Conservation (phyloP, 2,329 filamentous ascomycete species). For the Verticillium nonalfalfae region DNA sequence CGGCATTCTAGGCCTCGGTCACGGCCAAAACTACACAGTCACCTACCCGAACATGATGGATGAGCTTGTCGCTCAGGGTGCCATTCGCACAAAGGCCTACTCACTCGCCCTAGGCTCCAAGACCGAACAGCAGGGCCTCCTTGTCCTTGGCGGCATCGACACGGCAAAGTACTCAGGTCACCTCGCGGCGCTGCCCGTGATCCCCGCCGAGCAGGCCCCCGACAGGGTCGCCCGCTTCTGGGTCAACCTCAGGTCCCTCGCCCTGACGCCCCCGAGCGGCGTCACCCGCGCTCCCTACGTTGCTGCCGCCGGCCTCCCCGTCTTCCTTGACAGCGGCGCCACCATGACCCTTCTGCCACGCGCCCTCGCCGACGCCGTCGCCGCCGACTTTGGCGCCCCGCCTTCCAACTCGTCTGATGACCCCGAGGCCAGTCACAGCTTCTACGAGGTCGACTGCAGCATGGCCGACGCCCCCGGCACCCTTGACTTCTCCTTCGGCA, state of each 20-base stretch:
- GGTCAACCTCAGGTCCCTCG: slow-evolving; percentile 39
- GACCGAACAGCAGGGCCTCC: slow-evolving; percentile 51
- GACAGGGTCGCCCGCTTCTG: slow-evolving; percentile 48
- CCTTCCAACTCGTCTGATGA: no score
- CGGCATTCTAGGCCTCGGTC: slow-evolving; percentile 71
- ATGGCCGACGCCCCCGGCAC: slow-evolving; percentile 32
- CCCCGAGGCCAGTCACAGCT: slow-evolving; percentile 15
- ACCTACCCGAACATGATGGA: slow-evolving; percentile 46
- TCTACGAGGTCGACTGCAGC: slow-evolving; percentile 39
- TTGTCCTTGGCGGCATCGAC: slow-evolving; percentile 64
- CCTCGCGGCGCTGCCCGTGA: slow-evolving; percentile 55
- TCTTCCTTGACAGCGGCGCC: slow-evolving; percentile 66
- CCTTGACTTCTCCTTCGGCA: slow-evolving; percentile 42
- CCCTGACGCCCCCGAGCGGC: slow-evolving; percentile 30
- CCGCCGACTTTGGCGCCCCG: slow-evolving; percentile 38
- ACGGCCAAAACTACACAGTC: slow-evolving; percentile 42
- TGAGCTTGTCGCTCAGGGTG: slow-evolving; percentile 39
- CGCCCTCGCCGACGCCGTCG: slow-evolving; percentile 42
- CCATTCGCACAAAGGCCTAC: slow-evolving; percentile 56
- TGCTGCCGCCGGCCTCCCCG: slow-evolving; percentile 35
- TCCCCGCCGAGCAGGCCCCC: slow-evolving; percentile 46
- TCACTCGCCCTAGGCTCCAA: slow-evolving; percentile 60
- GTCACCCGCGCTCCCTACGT: slow-evolving; percentile 15
- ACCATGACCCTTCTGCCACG: slow-evolving; percentile 62
- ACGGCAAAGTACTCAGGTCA: slow-evolving; percentile 55